A percentile compares a stretch with the other conserved stretches of the same genome.
Conservation (phyloP, 495 filamentous ascomycete species). For the Achaetomiella virescens region DNA sequence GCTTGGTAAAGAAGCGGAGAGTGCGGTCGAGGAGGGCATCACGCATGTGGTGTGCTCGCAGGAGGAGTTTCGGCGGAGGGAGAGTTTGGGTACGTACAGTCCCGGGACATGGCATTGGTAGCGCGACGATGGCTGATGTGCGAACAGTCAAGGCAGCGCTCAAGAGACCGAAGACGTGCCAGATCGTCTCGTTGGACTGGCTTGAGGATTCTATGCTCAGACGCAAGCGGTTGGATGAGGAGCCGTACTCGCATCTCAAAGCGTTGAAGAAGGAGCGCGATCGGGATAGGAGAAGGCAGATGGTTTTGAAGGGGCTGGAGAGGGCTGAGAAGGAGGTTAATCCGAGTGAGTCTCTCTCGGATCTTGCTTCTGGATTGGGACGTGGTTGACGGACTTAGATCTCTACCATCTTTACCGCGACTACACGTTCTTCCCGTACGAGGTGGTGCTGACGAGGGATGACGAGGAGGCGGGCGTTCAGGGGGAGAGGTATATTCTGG, state of each 20-base stretch:
- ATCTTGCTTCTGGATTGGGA: background rate
- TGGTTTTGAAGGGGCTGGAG: conserved; percentile 27
- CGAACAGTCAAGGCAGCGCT: conserved; percentile 21
- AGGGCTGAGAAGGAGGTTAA: conserved; percentile 37
- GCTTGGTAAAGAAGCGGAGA: background rate
- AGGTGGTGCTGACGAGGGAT: conserved; percentile 26
- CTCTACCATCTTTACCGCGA: conserved; percentile 31
- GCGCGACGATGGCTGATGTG: background rate
- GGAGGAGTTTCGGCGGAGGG: conserved; percentile 24
- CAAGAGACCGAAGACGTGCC: conserved; percentile 8
- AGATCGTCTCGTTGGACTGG: conserved; percentile 36
- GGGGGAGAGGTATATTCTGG: conserved; percentile 29
- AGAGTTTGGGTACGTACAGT: conserved; percentile 5
- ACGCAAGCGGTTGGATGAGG: conserved; percentile 15
- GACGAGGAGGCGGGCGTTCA: conserved; percentile 19
- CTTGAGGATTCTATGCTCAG: conserved; percentile 31
- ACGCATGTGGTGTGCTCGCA: conserved; percentile 35
- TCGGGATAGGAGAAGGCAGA: conserved; percentile 44
- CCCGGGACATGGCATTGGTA: too few species aligned
- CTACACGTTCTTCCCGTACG: conserved; percentile 30
- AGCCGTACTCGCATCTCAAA: conserved; percentile 18
- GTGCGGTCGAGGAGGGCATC: conserved; percentile 14
- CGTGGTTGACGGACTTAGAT: conserved; percentile 1
- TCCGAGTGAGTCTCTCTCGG: conserved; percentile 22
- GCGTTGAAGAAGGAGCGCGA: conserved; percentile 14